phyloP scores from a whole-genome alignment of 2,329 filamentous ascomycete species.

The Tolypocladium sp. region DNA sequence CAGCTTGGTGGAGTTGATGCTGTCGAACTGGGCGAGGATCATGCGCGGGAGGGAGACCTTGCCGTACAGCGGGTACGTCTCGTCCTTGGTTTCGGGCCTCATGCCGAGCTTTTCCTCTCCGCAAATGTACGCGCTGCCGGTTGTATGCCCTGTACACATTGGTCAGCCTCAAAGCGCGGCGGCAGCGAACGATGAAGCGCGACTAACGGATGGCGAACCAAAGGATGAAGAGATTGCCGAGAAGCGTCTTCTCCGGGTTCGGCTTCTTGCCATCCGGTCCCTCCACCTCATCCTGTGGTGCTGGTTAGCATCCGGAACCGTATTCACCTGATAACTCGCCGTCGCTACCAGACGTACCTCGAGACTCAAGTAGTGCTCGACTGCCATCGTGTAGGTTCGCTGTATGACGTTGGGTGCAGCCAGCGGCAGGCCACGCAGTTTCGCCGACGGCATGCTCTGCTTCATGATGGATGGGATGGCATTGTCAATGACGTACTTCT shows the following conservation, averaged over 20 bases:
- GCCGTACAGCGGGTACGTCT: conserved; percentile 26
- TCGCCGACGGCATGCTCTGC: conserved; percentile 2
- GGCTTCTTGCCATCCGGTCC: neutral
- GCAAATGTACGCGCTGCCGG: conserved; percentile 32
- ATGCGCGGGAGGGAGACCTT: conserved; percentile 33
- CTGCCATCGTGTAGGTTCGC: conserved; percentile 10
- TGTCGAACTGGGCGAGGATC: conserved; percentile 36
- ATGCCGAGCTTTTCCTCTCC: conserved; percentile 32
- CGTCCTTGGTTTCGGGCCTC: conserved; percentile 20
- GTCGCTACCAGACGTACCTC: conserved; percentile 7
- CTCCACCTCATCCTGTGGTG: conserved; percentile 1
- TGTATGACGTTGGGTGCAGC: conserved; percentile 6
- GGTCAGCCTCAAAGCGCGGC: neutral
- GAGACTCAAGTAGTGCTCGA: conserved; percentile 13
- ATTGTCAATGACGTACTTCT: conserved; percentile 23
- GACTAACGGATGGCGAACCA: conserved; percentile 39
- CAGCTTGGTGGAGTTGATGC: conserved; percentile 26
- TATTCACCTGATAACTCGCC: neutral
- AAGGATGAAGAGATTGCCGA: conserved; percentile 31
- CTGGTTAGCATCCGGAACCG: neutral
- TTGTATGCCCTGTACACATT: conserved; percentile 28
- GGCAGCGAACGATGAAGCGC: neutral
- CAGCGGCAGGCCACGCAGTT: neutral
- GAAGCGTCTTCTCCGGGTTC: conserved; percentile 21
- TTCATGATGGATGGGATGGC: conserved; percentile 18